Conservation (phyloP, 495 filamentous ascomycete species). For the Neurospora sp. region DNA sequence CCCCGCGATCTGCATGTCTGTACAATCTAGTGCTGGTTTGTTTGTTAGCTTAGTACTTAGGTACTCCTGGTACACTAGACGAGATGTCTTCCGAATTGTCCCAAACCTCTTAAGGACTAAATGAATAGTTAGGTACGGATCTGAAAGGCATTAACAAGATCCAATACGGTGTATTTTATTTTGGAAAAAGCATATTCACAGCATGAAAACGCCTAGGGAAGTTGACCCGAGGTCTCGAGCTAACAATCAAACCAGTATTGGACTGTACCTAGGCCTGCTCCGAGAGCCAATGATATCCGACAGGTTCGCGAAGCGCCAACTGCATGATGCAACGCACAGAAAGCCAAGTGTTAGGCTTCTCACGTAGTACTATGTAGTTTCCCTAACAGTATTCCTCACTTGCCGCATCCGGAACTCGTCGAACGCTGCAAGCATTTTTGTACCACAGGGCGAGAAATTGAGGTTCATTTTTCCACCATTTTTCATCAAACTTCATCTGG, state of each 20-base stretch:
- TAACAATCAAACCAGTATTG: no score
- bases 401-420: not conserved
- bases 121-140: no score
- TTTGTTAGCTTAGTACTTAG: no score
- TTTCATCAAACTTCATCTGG: not conserved
- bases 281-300: not conserved
- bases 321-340: not conserved
- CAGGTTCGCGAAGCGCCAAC: not conserved
- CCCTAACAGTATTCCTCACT: not conserved
- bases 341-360: not conserved
- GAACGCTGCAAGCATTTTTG: not conserved
- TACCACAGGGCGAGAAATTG: not conserved
- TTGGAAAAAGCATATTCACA: no score
- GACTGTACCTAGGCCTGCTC: not conserved
- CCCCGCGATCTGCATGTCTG: not conserved
- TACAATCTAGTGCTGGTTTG: no score
- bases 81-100: no score
- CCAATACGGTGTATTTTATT: no score
- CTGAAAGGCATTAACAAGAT: no score
- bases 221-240: no score
- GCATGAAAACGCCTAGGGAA: no score
- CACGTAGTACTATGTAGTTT: not conserved
- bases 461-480: not conserved
- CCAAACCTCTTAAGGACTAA: no score
- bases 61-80: no score